Evolutionary conservation across 805 yeast genomes (phyloP), one percentile per base, ranked within the genome.

Genomic region (Priceomyces haplophilus): DNA sequence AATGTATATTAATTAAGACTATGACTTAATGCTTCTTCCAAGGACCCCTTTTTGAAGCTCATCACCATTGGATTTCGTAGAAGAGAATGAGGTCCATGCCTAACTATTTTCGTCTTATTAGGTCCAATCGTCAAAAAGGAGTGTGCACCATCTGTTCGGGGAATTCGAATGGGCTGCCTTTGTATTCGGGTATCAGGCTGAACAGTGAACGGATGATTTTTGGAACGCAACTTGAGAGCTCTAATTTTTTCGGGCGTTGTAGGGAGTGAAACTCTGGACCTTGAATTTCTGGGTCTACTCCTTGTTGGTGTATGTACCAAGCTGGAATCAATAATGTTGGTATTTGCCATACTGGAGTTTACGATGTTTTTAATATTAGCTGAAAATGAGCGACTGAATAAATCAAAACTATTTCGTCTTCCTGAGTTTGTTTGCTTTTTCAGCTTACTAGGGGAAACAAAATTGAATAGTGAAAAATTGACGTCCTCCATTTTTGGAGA

Each of bases 11-110:
- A 37, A 49, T 17, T 23, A 47, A 36, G 24, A 41, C 54, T 55
- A 31, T 41, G 58, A 35, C 50, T 40, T 23, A 76, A 55, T 2
- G 81, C 81, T 31, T 76, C 80, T 43, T 67, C 54, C 15, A 76
- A 53, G 1, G 78, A 73, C n/a, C 68, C 63, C 49, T 68, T 76
- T 45, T 78, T 75, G 21, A 76, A 67, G 35, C 71, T 61, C 10
- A 72, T 59, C 11, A 64, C 49, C 7, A 65, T 44, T 5, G 71
- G 69, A 30, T 53, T 59, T 40, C 61, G 61, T 44, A 68, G 60
- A 3, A 55, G 56, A 1, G 75, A 65, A 3, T 65, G 62, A 17
- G 62, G 62, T 0, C 80, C 80, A 49, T 76, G 79, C 17, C 64
- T 59, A 16, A 74, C 58, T 5, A 66, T 62, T 41, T 56, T 59